phyloP scores from a whole-genome alignment of 106 monocot genomes.

The Hemerocallis citrina region DNA sequence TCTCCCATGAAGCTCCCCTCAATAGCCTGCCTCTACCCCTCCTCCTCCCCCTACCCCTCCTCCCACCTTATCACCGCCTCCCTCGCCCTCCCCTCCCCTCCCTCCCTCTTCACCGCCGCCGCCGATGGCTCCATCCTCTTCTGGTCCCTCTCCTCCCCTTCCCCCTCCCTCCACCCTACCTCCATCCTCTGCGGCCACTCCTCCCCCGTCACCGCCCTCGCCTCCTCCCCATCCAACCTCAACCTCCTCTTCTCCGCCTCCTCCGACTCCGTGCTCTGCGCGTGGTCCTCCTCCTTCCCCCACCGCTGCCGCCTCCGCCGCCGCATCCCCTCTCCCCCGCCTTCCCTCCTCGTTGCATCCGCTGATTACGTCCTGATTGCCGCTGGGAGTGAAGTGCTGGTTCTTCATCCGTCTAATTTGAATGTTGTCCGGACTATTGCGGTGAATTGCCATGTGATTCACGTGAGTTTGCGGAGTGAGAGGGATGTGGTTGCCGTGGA shows the following conservation, averaged over 20 bases:
- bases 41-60: constrained; percentile 41
- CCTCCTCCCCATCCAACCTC: constrained; percentile 19
- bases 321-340: too few relatives aligned
- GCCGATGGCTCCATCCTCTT: constrained; percentile 77
- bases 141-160: constrained; percentile 29
- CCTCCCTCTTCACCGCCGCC: constrained; percentile 68
- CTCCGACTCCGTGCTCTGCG: constrained; percentile 63
- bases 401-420: constrained; percentile 55
- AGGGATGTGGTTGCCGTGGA: too few relatives aligned
- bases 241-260: constrained; percentile 50
- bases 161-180: background rate
- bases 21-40: constrained; percentile 59
- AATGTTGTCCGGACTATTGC: constrained; percentile 37
- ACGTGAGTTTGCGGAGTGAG: constrained; percentile 27
- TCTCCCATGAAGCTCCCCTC: constrained; percentile 87
- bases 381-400: constrained; percentile 38
- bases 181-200: constrained; percentile 41
- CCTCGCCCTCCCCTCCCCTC: constrained; percentile 10
- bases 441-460: too few relatives aligned
- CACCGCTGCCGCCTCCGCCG: constrained; percentile 65
- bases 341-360: constrained; percentile 24
- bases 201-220: constrained; percentile 28
- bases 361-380: background rate
- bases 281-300: constrained; percentile 40
- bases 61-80: too few relatives aligned